Evolutionary conservation across 805 yeast species (phyloP).

Genomic region (Metschnikowia kunwiensis): DNA sequence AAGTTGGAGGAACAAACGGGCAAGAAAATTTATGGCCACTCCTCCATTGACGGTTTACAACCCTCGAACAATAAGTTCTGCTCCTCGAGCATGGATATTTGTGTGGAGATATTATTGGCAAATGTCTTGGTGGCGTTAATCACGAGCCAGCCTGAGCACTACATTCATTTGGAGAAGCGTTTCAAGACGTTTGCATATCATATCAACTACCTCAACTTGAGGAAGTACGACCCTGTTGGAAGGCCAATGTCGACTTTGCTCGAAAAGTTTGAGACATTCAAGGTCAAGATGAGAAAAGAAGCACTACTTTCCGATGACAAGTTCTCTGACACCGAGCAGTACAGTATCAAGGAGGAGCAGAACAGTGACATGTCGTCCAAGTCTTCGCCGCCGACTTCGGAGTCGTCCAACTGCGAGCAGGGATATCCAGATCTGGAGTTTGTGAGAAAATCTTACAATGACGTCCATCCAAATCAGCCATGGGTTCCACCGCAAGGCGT

Average conservation of each 20-base stretch:
- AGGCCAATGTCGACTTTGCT: constrained; percentile 16
- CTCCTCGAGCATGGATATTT: constrained; percentile 17
- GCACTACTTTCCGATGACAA: neutral
- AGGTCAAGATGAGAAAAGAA: constrained; percentile 5
- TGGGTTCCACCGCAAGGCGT: neutral
- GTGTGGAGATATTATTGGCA: constrained; percentile 16
- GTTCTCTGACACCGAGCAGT: constrained; percentile 1
- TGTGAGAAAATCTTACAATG: neutral
- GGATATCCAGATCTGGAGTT: neutral
- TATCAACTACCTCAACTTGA: constrained; percentile 13
- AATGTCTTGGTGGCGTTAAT: constrained; percentile 17
- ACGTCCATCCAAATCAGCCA: no score
- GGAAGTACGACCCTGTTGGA: constrained; percentile 18
- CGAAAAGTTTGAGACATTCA: constrained; percentile 10
- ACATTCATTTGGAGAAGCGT: constrained; percentile 17
- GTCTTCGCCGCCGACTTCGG: constrained; percentile 8
- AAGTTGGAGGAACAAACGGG: constrained; percentile 10
- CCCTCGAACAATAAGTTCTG: constrained; percentile 8
- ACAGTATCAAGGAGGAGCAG: constrained; percentile 1
- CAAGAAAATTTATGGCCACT: neutral
- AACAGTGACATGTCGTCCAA: neutral
- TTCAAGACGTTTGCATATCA: constrained; percentile 16
- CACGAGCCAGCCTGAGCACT: constrained; percentile 18
- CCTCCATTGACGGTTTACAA: neutral
- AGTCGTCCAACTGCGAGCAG: neutral